A percentile compares a stretch with the other conserved stretches of the same genome.
Conservation (phyloP, 169 alveolate species). For the Plasmodium cynomolgi region DNA sequence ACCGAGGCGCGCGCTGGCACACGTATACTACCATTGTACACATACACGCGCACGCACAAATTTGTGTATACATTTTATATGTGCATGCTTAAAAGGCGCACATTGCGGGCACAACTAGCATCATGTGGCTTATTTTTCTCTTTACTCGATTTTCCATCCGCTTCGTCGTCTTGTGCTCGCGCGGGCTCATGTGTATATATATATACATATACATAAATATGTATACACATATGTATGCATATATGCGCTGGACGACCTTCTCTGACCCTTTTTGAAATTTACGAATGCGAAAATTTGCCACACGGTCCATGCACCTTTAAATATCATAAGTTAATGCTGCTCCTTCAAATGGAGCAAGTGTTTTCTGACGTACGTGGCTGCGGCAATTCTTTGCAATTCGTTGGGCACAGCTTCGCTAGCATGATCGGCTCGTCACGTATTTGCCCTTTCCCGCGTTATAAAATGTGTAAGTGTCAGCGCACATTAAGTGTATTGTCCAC, state of each 20-base stretch:
- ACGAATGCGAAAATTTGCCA: background rate
- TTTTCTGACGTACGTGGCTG: background rate
- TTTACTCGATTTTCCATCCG: background rate
- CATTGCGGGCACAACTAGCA: background rate
- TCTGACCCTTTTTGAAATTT: background rate
- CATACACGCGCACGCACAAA: background rate
- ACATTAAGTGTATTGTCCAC: background rate
- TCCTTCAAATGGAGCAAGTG: background rate
- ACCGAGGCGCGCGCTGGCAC: background rate
- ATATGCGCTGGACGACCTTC: background rate
- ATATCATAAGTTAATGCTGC: background rate
- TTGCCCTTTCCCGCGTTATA: background rate
- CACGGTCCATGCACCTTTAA: background rate
- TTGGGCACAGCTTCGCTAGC: background rate
- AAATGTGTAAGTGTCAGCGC: background rate
- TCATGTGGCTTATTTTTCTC: background rate
- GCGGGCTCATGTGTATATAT: background rate
- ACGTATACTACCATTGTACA: too few relatives aligned
- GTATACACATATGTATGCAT: background rate
- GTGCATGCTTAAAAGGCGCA: background rate
- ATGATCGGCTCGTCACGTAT: background rate
- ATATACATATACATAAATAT: background rate
- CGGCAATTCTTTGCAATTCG: background rate
- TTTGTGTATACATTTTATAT: background rate
- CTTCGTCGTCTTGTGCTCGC: background rate